These are phyloP conservation scores for Xylaria castorea DNA, from an alignment of 495 filamentous ascomycete genomes.

Conservation along the genomic window DNA sequence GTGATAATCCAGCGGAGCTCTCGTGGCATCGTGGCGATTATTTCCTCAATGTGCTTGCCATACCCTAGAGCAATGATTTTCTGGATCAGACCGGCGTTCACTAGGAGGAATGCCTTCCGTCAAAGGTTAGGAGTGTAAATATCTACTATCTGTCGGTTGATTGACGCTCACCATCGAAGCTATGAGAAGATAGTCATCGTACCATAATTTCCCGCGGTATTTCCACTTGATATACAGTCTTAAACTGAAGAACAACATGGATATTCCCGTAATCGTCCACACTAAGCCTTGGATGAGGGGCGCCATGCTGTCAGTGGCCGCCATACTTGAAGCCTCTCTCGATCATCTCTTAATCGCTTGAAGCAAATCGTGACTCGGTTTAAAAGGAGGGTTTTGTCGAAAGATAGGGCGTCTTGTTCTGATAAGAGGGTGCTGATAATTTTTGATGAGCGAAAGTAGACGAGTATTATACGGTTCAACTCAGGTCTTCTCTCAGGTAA, in stretches of 20 bases:
- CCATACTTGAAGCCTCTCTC: constrained; percentile 6
- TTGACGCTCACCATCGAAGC: constrained; percentile 12
- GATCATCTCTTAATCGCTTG: background rate
- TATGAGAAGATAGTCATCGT: constrained; percentile 18
- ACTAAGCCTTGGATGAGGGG: constrained; percentile 11
- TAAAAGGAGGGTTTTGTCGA: background rate
- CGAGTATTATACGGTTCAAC: background rate
- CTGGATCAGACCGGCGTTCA: constrained; percentile 10
- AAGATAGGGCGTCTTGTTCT: background rate
- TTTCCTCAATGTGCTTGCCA: constrained; percentile 7
- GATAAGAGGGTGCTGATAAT: background rate
- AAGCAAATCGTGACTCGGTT: background rate
- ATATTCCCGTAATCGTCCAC: constrained; percentile 7
- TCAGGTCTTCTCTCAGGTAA: background rate
- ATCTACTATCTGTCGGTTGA: background rate
- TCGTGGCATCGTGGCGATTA: background rate
- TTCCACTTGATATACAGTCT: constrained; percentile 25
- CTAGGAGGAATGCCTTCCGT: constrained; percentile 2
- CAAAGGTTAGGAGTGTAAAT: background rate
- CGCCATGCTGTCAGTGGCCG: constrained; percentile 6
- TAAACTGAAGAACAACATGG: background rate
- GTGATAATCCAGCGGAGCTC: background rate
- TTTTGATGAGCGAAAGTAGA: background rate
- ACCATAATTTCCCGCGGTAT: constrained; percentile 20
- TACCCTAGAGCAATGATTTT: background rate